Base-by-base conservation (phyloP, 352 stramenopile genomes). In the Phytophthora rubi region DNA sequence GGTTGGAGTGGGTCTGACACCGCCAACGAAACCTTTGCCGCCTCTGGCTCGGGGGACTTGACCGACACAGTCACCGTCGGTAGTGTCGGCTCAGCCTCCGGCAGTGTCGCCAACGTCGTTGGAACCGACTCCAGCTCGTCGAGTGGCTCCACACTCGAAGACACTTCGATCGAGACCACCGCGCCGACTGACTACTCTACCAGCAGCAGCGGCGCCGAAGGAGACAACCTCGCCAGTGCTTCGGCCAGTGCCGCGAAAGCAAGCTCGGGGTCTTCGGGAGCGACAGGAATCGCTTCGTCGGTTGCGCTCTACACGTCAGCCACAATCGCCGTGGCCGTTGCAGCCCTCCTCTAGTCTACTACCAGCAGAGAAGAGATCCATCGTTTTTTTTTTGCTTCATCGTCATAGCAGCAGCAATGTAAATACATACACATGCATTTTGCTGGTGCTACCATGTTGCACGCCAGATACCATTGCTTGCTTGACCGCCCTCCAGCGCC, bases 401-500 rank as follows among this genome's bases (percentile, higher is more conserved):
- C 12, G 10, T 35, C 13, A 4, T 33, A 55, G 28, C 15, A 58
- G 9, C 35, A 49, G 12, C 32, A 45, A 55, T 66, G 48, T 65
- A 63, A 68, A 60, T 52, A 70, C 35, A 68, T 52, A 70, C 35
- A 68, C 30, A 61, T 51, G 35, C 59, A 71, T 71, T 21, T 47
- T 71, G 37, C 39, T 71, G 37, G 18, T 61, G 35, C 44, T 28
- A 21, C 26, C 26, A 44, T 62, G 18, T 18, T 53, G 9, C 55
- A 52, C 12, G 4, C 32, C 21, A 59, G 18, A 23, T 8, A 15
- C 21, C 18, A n/a, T n/a, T n/a, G 5, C 54, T 32, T 39, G 10
- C 9, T 49, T 52, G 55, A 15, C 18, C n/a, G n/a, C 44, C 18
- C n/a, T 16, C 18, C 44, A 15, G 8, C 44, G 18, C 18, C 18